A percentile compares a stretch with the other conserved stretches of the same genome.
Conservation (phyloP, 345 rosid genomes). For the Eucalyptus grandis region DNA sequence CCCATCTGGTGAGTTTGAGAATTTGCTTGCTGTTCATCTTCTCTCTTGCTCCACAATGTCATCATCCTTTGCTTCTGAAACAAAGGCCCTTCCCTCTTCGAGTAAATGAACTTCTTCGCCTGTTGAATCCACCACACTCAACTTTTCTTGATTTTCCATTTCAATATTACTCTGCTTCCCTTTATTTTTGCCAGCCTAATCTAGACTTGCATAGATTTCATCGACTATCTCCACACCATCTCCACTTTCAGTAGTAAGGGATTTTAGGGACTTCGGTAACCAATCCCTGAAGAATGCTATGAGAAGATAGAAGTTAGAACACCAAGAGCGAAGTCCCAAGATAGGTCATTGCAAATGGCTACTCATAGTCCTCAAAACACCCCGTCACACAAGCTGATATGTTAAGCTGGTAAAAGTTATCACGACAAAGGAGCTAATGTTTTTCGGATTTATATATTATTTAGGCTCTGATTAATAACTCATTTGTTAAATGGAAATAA, state of each 20-base stretch:
- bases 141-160: background rate
- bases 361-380: slow-evolving; percentile 4
- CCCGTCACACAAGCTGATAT: background rate
- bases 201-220: background rate
- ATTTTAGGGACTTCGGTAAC: background rate
- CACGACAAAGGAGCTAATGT: rapidly evolving
- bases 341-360: slow-evolving; percentile 26
- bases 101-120: background rate
- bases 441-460: background rate
- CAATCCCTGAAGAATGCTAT: slow-evolving; percentile 18
- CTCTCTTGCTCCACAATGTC: background rate
- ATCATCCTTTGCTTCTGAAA: background rate
- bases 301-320: slow-evolving; percentile 30
- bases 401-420: background rate
- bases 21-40: background rate
- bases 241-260: background rate
- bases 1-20: background rate
- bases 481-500: background rate
- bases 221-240: background rate
- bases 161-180: background rate
- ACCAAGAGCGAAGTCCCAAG: slow-evolving; percentile 24
- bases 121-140: background rate
- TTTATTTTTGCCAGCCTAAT: background rate
- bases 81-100: background rate
- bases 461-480: background rate